Percentiles rank a stretch among this genome's conserved stretches.
phyloP scores from a whole-genome alignment of 2,329 filamentous ascomycete genomes.

The Diplocarpon rosae region DNA sequence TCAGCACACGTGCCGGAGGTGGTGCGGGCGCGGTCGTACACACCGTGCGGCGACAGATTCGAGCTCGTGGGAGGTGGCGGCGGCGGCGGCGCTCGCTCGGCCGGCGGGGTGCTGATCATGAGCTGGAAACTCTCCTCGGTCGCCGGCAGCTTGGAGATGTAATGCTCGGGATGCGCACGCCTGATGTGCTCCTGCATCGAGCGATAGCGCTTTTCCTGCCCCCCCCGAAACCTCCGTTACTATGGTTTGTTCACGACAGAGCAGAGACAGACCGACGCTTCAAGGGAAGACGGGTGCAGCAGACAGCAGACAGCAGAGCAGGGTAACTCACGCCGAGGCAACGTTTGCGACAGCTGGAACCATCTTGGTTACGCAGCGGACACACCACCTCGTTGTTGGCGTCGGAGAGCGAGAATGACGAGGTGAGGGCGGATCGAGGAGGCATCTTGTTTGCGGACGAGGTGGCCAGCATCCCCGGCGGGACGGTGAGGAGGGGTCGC shows the following conservation, averaged over 20 bases:
- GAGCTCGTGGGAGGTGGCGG: conserved; percentile 22
- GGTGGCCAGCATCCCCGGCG: conserved; percentile 43
- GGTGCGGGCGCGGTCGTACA: conserved; percentile 7
- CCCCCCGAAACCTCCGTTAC: conserved; percentile 25
- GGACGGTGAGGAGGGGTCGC: background rate
- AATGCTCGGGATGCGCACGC: conserved; percentile 90
- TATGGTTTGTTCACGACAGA: conserved; percentile 26
- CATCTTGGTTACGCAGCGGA: conserved; percentile 90
- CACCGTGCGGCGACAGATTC: conserved; percentile 23
- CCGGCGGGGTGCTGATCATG: conserved; percentile 85
- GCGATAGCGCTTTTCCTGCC: conserved; percentile 85
- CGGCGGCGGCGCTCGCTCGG: conserved; percentile 38
- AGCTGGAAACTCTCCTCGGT: conserved; percentile 95
- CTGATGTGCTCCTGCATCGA: conserved; percentile 99
- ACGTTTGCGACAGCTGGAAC: conserved; percentile 91
- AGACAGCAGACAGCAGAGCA: conserved; percentile 21
- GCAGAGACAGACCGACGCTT: conserved; percentile 17
- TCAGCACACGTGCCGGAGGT: conserved; percentile 14
- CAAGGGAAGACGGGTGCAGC: conserved; percentile 17
- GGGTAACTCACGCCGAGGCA: conserved; percentile 88
- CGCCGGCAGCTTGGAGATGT: conserved; percentile 93
- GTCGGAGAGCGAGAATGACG: conserved; percentile 86
- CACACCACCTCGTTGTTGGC: conserved; percentile 94
- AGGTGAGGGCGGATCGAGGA: conserved; percentile 74
- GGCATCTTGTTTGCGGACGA: conserved; percentile 51